phyloP scores from a whole-genome alignment of 495 filamentous ascomycete genomes.

The Neurospora intermedia region DNA sequence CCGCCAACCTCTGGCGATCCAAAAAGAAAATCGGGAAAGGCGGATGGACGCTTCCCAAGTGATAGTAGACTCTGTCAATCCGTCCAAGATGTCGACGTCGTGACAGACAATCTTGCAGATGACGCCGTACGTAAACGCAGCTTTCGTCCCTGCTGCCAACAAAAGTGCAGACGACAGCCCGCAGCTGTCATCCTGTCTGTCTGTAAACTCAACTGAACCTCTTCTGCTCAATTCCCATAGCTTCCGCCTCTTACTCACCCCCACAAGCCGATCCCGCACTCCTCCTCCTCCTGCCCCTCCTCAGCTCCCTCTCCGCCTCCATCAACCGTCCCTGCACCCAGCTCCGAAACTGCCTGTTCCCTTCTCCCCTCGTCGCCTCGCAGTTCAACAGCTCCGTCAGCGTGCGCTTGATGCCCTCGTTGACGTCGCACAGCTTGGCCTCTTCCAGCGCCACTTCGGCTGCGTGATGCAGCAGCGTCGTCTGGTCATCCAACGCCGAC shows the following conservation, averaged over 20 bases:
- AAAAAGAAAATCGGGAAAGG: neutral
- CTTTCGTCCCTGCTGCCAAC: neutral
- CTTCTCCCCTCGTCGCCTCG: constrained; percentile 42
- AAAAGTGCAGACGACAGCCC: neutral
- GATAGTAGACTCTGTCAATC: neutral
- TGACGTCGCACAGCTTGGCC: constrained; percentile 45
- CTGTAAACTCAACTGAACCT: too few relatives aligned
- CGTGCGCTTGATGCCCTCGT: constrained; percentile 53
- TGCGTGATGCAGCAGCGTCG: neutral
- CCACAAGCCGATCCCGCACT: constrained; percentile 12
- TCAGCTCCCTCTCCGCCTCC: constrained; percentile 52
- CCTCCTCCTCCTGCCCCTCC: constrained; percentile 32
- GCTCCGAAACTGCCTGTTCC: constrained; percentile 35
- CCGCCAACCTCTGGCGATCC: neutral
- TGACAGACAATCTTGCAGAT: neutral
- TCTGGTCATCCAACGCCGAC: constrained; percentile 21
- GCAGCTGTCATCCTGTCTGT: too few relatives aligned
- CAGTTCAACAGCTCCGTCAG: constrained; percentile 58
- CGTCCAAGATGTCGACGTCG: neutral
- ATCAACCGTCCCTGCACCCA: constrained; percentile 56
- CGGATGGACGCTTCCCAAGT: neutral
- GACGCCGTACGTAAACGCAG: neutral
- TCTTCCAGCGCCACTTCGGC: constrained; percentile 40
- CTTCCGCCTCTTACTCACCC: neutral
- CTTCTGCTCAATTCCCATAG: too few relatives aligned